Base-by-base conservation (phyloP, 2,329 filamentous ascomycete species). In the Verticillium zaregamsianum region DNA sequence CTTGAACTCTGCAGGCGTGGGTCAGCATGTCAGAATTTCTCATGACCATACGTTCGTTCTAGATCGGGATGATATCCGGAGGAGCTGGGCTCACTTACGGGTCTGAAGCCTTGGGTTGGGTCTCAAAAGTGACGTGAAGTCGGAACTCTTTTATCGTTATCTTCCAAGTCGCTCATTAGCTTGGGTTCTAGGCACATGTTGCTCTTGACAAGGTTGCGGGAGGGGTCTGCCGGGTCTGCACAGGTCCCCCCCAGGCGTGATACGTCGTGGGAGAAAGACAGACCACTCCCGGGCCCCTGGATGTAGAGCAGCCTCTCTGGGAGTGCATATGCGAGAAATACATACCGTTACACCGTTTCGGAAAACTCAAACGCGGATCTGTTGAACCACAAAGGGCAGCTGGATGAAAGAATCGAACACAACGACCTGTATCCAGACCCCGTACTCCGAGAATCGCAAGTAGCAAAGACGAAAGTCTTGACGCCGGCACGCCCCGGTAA, bases 401-500 rank as follows among this genome's bases (percentile, higher is more conserved):
- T 69, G 68, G 70, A 64, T 39, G 57, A 69, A 68, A 66, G 69
- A 74, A 72, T 72, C 67, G 71, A 73, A 67, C 55, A 61, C 58
- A 71, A 70, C 70, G 67, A 70, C 68, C 66, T 69, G 66, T 73
- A 68, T 73, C 69, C 69, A 76, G 72, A 74, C 71, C 71, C 65
- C 70, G 72, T 69, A 76, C 72, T 74, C 71, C 70, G 70, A 73
- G 74, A 73, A 45, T 31, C 69, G 68, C 69, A 71, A 71, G 71
- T 71, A 58, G 72, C 71, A 71, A 70, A 72, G 72, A 73, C 67
- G 69, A 72, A 71, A 68, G 67, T 74, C 68, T 69, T 71, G 72
- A 78, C 74, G 73, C 75, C 75, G 69, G 73, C 74, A 77, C 76
- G 74, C 75, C 74, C 68, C 65, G 70, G 69, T 69, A 55, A 66